Percentiles rank a stretch among this genome's conserved stretches.
These are phyloP conservation scores for Chalciporus pseudorubinellus DNA, from an alignment of 768 basidiomycete species.

Conservation along the genomic window DNA sequence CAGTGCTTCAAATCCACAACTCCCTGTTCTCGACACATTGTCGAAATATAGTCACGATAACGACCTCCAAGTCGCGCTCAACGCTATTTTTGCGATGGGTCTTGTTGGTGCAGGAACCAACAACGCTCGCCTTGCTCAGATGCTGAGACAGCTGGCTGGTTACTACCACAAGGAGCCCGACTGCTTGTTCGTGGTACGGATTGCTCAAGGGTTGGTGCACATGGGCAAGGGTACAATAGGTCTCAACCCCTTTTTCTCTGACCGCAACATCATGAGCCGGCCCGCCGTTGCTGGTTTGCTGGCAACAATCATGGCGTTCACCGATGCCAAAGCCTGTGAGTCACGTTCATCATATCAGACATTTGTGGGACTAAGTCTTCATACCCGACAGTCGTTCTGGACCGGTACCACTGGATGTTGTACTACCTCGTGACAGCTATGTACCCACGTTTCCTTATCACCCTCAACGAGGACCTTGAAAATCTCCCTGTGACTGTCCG, in stretches of 20 bases:
- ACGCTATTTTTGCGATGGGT: slow-evolving; percentile 99
- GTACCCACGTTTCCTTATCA: slow-evolving; percentile 98
- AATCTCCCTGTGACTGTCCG: slow-evolving; percentile 87
- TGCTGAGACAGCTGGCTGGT: slow-evolving; percentile 95
- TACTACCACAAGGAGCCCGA: slow-evolving; percentile 98
- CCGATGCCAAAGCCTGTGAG: slow-evolving; percentile 91
- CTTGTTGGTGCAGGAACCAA: slow-evolving; percentile 98
- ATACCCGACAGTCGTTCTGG: slow-evolving; percentile 71
- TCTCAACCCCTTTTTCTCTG: slow-evolving; percentile 94
- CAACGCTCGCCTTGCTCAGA: slow-evolving; percentile 95
- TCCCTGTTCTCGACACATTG: slow-evolving; percentile 92
- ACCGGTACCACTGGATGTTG: slow-evolving; percentile 98
- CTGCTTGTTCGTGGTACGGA: slow-evolving; percentile 92
- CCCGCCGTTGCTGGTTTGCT: slow-evolving; percentile 88
- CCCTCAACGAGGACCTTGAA: slow-evolving; percentile 88
- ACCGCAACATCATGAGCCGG: slow-evolving; percentile 85
- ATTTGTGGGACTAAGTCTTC: slow-evolving; percentile 1
- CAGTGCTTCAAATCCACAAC: slow-evolving; percentile 93
- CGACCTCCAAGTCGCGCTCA: slow-evolving; percentile 93
- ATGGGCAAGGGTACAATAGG: slow-evolving; percentile 99
- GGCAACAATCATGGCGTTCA: slow-evolving; percentile 87
- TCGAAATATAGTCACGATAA: slow-evolving; percentile 99
- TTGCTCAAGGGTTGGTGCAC: slow-evolving; percentile 95
- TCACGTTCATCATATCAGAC: slow-evolving; percentile 15
- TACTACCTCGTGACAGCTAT: slow-evolving; percentile 95